A percentile compares a stretch with the other conserved stretches of the same genome.
phyloP scores from a whole-genome alignment of 1,284 basidiomycete genomes.

The Trametes polyzona region DNA sequence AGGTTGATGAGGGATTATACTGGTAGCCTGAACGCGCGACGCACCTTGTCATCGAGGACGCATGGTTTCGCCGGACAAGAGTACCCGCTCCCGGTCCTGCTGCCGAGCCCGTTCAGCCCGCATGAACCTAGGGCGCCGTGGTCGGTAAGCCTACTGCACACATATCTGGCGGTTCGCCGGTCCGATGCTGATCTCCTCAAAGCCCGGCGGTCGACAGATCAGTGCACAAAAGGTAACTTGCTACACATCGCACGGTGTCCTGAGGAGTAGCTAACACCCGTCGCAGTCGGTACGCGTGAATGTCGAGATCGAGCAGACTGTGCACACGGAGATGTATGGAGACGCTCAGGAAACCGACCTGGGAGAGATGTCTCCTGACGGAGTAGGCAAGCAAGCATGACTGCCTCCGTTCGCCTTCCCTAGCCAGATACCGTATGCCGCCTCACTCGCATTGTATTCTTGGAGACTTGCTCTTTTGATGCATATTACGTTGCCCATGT shows the following conservation, averaged over 20 bases:
- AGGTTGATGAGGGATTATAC: too few relatives aligned
- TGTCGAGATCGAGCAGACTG: constrained; percentile 14
- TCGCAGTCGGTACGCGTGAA: constrained; percentile 11
- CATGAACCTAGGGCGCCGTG: constrained; percentile 1
- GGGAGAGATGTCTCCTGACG: background rate
- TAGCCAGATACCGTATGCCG: too few relatives aligned
- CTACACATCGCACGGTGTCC: background rate
- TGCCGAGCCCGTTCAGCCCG: constrained; percentile 6
- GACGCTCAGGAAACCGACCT: background rate
- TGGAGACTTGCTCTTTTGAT: too few relatives aligned
- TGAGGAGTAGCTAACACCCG: background rate
- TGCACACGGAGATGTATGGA: constrained; percentile 6
- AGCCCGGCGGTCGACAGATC: background rate
- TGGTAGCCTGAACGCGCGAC: constrained; percentile 15
- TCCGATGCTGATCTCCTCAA: background rate
- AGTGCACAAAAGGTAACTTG: background rate
- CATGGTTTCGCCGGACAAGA: constrained; percentile 7
- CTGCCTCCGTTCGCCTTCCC: too few relatives aligned
- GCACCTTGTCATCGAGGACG: constrained; percentile 3
- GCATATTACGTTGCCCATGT: background rate
- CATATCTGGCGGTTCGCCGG: background rate
- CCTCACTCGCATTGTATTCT: too few relatives aligned
- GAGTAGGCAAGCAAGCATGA: background rate
- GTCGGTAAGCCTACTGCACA: constrained; percentile 4
- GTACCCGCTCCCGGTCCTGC: constrained; percentile 7